A percentile compares a stretch with the other conserved stretches of the same genome.
phyloP scores from a whole-genome alignment of 148 eudicot genomes.

The Persicaria tinctoria region DNA sequence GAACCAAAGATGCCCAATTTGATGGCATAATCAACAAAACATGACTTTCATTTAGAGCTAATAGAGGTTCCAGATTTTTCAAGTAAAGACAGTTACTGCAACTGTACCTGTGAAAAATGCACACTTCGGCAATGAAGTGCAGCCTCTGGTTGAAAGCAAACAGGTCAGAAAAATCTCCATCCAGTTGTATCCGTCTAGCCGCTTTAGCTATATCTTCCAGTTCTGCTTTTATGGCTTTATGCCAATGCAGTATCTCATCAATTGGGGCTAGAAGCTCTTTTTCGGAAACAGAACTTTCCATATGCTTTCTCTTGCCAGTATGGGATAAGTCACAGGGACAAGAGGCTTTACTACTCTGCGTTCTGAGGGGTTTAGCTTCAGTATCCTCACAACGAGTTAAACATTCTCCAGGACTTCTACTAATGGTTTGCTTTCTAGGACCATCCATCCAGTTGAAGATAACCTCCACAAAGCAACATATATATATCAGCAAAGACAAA shows the following conservation, averaged over 20 bases:
- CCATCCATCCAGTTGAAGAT: conserved; percentile 98
- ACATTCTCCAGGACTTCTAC: conserved; percentile 34
- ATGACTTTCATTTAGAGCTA: background rate
- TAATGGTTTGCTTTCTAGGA: conserved; percentile 24
- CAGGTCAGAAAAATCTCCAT: conserved; percentile 72
- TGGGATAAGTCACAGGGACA: conserved; percentile 55
- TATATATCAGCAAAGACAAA: conserved; percentile 6
- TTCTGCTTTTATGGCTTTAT: conserved; percentile 77
- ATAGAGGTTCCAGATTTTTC: background rate
- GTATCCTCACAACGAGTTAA: conserved; percentile 25
- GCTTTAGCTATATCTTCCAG: conserved; percentile 80
- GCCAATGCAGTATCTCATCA: conserved; percentile 94
- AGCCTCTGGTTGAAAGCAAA: conserved; percentile 74
- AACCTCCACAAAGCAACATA: conserved; percentile 38
- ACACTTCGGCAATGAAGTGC: conserved; percentile 95
- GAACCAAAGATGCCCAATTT: background rate
- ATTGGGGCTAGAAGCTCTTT: conserved; percentile 43
- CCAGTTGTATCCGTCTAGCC: conserved; percentile 66
- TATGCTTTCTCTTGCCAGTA: conserved; percentile 40
- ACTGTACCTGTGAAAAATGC: conserved; percentile 89
- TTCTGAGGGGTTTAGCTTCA: conserved; percentile 26
- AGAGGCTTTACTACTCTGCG: conserved; percentile 26
- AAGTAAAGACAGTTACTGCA: background rate
- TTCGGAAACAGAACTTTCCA: conserved; percentile 23
- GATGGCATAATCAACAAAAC: background rate